Base-by-base conservation (phyloP, 2,329 filamentous ascomycete genomes). In the Fusarium sp. region DNA sequence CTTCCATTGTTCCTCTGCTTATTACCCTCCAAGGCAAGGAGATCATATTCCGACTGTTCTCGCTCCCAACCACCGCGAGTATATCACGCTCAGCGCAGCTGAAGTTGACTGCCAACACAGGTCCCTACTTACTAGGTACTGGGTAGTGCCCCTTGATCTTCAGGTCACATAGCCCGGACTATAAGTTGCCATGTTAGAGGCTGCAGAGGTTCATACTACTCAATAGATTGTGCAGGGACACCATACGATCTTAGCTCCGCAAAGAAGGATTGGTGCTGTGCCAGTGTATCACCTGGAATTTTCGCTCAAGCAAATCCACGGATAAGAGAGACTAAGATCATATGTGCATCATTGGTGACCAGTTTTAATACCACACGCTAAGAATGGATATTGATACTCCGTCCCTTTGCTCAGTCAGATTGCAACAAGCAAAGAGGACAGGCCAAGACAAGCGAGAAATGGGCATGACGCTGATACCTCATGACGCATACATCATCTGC, bases 401-500 rank as follows among this genome's bases (percentile, higher is more conserved):
- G 32, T 53, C 26, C 36, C n/a, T 58, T 41, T 44, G 6, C 39
- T 50, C 53, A 62, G 38, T 48, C 51, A 67, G 60, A 70, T 55
- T 42, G 50, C 55, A 70, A 45, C 53, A 60, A 57, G 51, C 44
- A 55, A 45, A 62, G 30, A 62, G 63, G 42, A 63, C 54, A 56
- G 58, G 48, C 44, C 64, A 64, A 60, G 55, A 51, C 41, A 54
- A 58, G 69, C 63, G 32, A 65, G 55, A 63, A 51, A 60, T 69
- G 15, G 57, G 42, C 30, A 59, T 64, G 72, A 58, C 50, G 63
- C 54, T 45, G 62, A 66, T 78, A 78, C 77, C 59, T 78, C 66
- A 68, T 71, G 67, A 68, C 67, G 54, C 74, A 76, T 79, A 78
- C 71, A 73, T 69, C 66, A 66, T 75, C 61, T 75, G 77, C 73